Evolutionary conservation across 352 stramenopile species (phyloP), one percentile per base, ranked within the genome.

Genomic region (Phytophthora fragariaefolia): DNA sequence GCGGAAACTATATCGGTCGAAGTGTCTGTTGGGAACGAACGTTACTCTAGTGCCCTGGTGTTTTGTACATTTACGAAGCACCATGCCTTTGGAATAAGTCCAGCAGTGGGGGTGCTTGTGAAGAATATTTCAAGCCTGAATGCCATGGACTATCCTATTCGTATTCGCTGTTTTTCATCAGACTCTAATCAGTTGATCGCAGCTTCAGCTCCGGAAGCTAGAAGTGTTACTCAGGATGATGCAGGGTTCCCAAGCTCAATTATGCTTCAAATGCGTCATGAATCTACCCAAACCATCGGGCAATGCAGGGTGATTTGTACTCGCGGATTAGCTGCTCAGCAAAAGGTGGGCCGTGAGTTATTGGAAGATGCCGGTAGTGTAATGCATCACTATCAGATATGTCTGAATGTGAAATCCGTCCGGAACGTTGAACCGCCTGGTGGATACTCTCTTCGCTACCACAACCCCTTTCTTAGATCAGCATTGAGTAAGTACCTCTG

Each of bases 21-120:
- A 43, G 24, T 86, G 2, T 38, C 54, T 3, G 15, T 74, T 56
- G 73, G 71, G 3, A 40, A 66, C 20, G 51, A 76, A 28, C 58
- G 48, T 5, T 22, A 65, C 6, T 55, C 61, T 6, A 66, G 57
- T 15, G 49, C 34, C 3, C 65, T 87, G 26, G 51, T 34, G 4
- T 80, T 89, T 64, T 71, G 66, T 42, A 64, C 65, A 1, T 85
- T 77, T 42, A 83, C 70, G 10, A 81, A 78, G 15, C 59, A 75
- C 1, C 48, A 83, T 24, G 62, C 68, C 8, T 60, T 89, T 26
- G 82, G 38, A 73, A 80, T 50, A 13, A 72, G 12, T 49, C 58
- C 13, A 46, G 76, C 12, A 38, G 27, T 63, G 28, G 36, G 49
- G 12, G 23, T 64, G 6, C 6, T 32, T 15, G 2, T 77, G 13